A percentile compares a stretch with the other conserved stretches of the same genome.
phyloP scores from a whole-genome alignment of 2,329 filamentous ascomycete species.

The Aschersonia sp. region DNA sequence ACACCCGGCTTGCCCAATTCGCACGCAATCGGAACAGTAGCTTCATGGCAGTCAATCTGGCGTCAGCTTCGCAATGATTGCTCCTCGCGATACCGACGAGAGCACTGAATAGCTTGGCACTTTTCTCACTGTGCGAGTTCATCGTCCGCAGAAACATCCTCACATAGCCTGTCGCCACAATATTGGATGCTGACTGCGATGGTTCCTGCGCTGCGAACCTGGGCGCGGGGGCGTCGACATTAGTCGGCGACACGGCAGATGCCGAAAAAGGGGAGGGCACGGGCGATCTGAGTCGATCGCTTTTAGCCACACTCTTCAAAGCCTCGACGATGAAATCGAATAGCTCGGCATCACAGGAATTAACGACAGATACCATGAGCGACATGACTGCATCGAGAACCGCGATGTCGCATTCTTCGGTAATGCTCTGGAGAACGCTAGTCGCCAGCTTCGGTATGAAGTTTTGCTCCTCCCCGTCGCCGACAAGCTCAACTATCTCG shows the following conservation, averaged over 20 bases:
- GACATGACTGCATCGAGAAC: slow-evolving; percentile 51
- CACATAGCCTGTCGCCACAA: slow-evolving; percentile 57
- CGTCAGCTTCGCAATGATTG: slow-evolving; percentile 46
- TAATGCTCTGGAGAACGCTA: slow-evolving; percentile 44
- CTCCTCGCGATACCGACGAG: slow-evolving; percentile 50
- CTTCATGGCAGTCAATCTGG: slow-evolving; percentile 61
- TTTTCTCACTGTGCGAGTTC: slow-evolving; percentile 50
- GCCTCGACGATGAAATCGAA: slow-evolving; percentile 44
- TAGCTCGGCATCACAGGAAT: slow-evolving; percentile 39
- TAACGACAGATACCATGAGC: slow-evolving; percentile 50
- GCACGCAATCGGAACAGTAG: slow-evolving; percentile 70
- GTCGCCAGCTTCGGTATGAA: slow-evolving; percentile 43
- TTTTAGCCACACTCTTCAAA: slow-evolving; percentile 33
- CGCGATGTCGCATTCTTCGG: slow-evolving; percentile 46
- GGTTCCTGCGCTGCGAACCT: slow-evolving; percentile 4
- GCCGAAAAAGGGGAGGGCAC: slow-evolving; percentile 14
- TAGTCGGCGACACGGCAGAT: slow-evolving; percentile 9
- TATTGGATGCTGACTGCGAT: slow-evolving; percentile 46
- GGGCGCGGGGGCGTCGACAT: slow-evolving; percentile 8
- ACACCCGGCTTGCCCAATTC: slow-evolving; percentile 65
- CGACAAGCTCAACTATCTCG: slow-evolving; percentile 41
- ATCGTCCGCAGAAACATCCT: slow-evolving; percentile 64
- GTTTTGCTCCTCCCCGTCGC: slow-evolving; percentile 42
- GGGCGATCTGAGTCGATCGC: slow-evolving; percentile 30
- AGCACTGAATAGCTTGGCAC: slow-evolving; percentile 44